phyloP scores from a whole-genome alignment of 257 asterid genomes.

The Hygrophila difformis region DNA sequence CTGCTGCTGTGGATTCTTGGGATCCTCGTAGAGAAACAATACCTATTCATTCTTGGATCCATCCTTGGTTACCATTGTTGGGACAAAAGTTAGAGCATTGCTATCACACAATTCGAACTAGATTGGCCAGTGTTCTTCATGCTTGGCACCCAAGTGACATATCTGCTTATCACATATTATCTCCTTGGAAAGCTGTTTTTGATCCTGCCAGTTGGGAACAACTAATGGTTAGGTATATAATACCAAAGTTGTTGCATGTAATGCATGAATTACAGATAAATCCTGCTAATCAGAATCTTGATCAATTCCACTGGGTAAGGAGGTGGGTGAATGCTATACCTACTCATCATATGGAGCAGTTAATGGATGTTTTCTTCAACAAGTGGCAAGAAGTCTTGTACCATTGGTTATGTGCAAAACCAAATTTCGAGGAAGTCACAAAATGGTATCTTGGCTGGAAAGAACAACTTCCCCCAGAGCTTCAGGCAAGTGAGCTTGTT shows the following conservation, averaged over 20 bases:
- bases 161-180: slow-evolving; percentile 66
- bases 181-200: slow-evolving; percentile 86
- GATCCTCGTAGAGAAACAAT: slow-evolving; percentile 83
- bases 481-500: slow-evolving; percentile 63
- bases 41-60: slow-evolving; percentile 88
- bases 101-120: slow-evolving; percentile 65
- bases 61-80: slow-evolving; percentile 82
- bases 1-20: slow-evolving; percentile 81
- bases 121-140: slow-evolving; percentile 78
- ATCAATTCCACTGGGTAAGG: slow-evolving; percentile 55
- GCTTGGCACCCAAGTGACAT: slow-evolving; percentile 89
- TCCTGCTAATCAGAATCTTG: slow-evolving; percentile 67
- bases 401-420: slow-evolving; percentile 66
- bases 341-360: slow-evolving; percentile 64
- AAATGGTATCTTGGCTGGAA: slow-evolving; percentile 87
- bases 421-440: slow-evolving; percentile 70
- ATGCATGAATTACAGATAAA: slow-evolving; percentile 67
- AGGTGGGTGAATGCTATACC: slow-evolving; percentile 66
- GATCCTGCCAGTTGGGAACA: slow-evolving; percentile 89
- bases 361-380: slow-evolving; percentile 69
- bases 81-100: slow-evolving; percentile 67
- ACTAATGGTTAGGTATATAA: slow-evolving; percentile 53
- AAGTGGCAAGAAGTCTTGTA: slow-evolving; percentile 88
- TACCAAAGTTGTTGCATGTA: slow-evolving; percentile 53
- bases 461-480: slow-evolving; percentile 65